Conservation (phyloP, 768 basidiomycete genomes). For the Termitomyces heimii region DNA sequence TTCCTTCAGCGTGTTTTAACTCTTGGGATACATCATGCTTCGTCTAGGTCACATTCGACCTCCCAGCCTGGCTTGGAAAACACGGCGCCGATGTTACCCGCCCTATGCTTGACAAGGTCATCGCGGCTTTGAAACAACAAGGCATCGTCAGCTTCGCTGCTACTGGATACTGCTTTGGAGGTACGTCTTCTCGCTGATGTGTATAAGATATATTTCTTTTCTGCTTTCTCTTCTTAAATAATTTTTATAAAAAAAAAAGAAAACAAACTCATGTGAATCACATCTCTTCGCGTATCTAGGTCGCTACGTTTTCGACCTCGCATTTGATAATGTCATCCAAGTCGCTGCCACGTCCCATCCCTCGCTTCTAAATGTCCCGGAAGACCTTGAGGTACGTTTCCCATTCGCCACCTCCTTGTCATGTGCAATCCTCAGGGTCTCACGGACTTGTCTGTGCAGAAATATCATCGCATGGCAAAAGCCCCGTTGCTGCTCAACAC, state of each 20-base stretch:
- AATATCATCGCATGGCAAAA: slow-evolving; percentile 36
- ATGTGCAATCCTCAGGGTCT: background rate
- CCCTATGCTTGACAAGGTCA: slow-evolving; percentile 48
- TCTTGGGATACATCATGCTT: background rate
- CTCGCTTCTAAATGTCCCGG: slow-evolving; percentile 51
- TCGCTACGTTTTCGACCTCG: slow-evolving; percentile 57
- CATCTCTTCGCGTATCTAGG: slow-evolving; percentile 20
- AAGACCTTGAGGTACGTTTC: slow-evolving; percentile 51
- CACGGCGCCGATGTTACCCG: slow-evolving; percentile 38
- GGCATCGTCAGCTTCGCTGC: slow-evolving; percentile 57
- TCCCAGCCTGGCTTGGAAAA: slow-evolving; percentile 34
- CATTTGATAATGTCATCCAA: slow-evolving; percentile 45
- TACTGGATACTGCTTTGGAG: slow-evolving; percentile 69
- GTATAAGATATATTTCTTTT: too few relatives aligned
- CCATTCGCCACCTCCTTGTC: background rate
- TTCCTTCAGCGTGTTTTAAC: background rate
- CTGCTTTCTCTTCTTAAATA: too few relatives aligned
- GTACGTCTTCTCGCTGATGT: slow-evolving; percentile 26
- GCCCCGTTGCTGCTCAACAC: slow-evolving; percentile 66
- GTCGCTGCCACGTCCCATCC: slow-evolving; percentile 54
- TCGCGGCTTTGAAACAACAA: slow-evolving; percentile 47
- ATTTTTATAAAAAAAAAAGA: too few relatives aligned
- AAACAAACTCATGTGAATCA: background rate
- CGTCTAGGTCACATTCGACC: slow-evolving; percentile 28
- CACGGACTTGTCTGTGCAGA: slow-evolving; percentile 28